These are phyloP conservation scores for Luvunga scandens DNA, from an alignment of 345 rosid species.

Conservation along the genomic window DNA sequence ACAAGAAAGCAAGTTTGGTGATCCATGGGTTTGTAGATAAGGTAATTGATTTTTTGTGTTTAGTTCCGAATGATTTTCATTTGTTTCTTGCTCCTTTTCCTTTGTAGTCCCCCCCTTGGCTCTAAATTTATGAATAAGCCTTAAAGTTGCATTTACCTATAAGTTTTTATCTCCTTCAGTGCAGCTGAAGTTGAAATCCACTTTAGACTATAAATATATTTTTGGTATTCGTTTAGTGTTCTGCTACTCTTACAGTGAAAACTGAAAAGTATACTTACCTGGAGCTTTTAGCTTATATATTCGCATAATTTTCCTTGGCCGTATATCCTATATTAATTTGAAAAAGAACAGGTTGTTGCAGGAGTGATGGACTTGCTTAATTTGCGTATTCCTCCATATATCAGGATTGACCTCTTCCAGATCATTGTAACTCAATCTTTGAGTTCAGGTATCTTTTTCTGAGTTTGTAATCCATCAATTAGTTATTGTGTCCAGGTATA, in stretches of 20 bases:
- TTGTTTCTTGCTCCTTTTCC: neutral
- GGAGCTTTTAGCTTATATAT: neutral
- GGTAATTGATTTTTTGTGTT: slow-evolving; percentile 35
- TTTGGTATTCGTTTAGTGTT: neutral
- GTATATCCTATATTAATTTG: slow-evolving; percentile 25
- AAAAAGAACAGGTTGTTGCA: slow-evolving; percentile 64
- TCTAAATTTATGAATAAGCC: neutral
- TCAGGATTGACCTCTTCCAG: slow-evolving; percentile 78
- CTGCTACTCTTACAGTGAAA: neutral
- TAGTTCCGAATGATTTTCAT: neutral
- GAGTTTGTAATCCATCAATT: neutral
- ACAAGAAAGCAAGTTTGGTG: slow-evolving; percentile 89
- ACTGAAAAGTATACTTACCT: neutral
- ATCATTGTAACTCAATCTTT: slow-evolving; percentile 56
- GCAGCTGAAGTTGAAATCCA: neutral
- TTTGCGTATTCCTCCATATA: slow-evolving; percentile 70
- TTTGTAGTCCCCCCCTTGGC: neutral
- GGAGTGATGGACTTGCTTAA: slow-evolving; percentile 74
- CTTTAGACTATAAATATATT: neutral
- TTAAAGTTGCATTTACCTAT: neutral
- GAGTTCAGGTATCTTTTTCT: slow-evolving; percentile 50
- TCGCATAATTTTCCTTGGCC: neutral
- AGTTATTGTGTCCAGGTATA: neutral
- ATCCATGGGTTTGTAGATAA: slow-evolving; percentile 90
- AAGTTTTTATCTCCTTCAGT: neutral